Evolutionary conservation across 768 basidiomycete species (phyloP).

Genomic region (Lentinula edodes): DNA sequence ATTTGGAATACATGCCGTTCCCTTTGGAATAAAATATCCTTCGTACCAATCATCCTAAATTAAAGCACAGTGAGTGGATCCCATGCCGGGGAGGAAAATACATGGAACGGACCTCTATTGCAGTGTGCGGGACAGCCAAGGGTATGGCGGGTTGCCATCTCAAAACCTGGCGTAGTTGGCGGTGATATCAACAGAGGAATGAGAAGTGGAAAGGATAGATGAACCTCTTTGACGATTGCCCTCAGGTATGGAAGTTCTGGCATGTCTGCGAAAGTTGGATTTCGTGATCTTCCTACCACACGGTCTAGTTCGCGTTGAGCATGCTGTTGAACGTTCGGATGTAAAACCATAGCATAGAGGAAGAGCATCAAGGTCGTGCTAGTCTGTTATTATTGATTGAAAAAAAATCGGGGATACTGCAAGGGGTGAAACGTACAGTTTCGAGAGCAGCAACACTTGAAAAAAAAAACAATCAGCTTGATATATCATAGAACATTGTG

Average conservation of each 20-base stretch:
- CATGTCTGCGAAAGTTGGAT: slow-evolving; percentile 15
- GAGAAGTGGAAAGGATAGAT: not conserved
- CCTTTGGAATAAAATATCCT: slow-evolving; percentile 1
- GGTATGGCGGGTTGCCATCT: not conserved
- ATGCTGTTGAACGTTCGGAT: slow-evolving; percentile 15
- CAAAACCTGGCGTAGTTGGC: too few species aligned
- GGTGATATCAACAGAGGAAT: too few species aligned
- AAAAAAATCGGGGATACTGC: not conserved
- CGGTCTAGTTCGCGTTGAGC: slow-evolving; percentile 22
- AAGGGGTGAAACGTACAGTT: not conserved
- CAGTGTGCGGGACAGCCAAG: not conserved
- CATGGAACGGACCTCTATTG: not conserved
- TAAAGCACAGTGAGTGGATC: not conserved
- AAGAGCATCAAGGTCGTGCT: slow-evolving; percentile 12
- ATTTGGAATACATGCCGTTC: not conserved
- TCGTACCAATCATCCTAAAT: slow-evolving; percentile 2
- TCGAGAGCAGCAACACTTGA: not conserved
- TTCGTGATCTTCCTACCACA: slow-evolving; percentile 14
- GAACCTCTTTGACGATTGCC: slow-evolving; percentile 14
- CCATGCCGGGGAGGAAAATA: not conserved
- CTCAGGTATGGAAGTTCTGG: slow-evolving; percentile 13
- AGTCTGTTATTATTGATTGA: not conserved
- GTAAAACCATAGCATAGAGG: slow-evolving; percentile 15
- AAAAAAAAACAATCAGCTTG: not conserved
- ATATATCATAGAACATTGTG: not conserved